Percentiles rank a stretch among this genome's conserved stretches.
These are phyloP conservation scores for Ulota crispa DNA, from an alignment of 225 moss, liverwort and hornwort species.

Conservation along the genomic window DNA sequence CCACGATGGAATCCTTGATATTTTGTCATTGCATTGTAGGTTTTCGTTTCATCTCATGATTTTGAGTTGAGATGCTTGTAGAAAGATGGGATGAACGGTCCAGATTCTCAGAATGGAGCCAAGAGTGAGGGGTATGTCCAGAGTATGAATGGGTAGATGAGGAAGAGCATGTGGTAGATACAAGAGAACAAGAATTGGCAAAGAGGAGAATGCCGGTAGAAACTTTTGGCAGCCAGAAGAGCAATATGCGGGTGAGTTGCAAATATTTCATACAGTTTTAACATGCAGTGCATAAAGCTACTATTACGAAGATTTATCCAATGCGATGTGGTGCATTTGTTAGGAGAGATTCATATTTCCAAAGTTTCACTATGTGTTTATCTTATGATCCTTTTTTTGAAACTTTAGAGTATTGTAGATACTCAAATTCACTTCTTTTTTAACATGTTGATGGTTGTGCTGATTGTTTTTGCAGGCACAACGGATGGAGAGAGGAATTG, in stretches of 20 bases:
- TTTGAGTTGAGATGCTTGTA: conserved; percentile 11
- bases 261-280: not conserved
- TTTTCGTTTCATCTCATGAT: not conserved
- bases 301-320: not conserved
- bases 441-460: not conserved
- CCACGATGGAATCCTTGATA: not conserved
- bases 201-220: conserved; percentile 78
- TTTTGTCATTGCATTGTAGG: not conserved
- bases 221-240: conserved; percentile 84
- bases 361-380: not conserved
- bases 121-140: conserved; percentile 78
- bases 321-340: not conserved
- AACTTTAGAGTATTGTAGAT: not conserved
- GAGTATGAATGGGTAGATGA: conserved; percentile 63
- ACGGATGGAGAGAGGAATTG: conserved; percentile 72
- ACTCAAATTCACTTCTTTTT: not conserved
- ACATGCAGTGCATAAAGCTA: not conserved
- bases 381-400: not conserved
- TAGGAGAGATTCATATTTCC: not conserved
- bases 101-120: conserved; percentile 99
- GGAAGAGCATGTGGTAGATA: conserved; percentile 50
- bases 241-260: conserved; percentile 63
- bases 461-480: conserved; percentile 54
- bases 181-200: conserved; percentile 45
- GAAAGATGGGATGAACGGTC: conserved; percentile 18